phyloP scores from a whole-genome alignment of 345 rosid species.

The Rhodomyrtus tomentosa region DNA sequence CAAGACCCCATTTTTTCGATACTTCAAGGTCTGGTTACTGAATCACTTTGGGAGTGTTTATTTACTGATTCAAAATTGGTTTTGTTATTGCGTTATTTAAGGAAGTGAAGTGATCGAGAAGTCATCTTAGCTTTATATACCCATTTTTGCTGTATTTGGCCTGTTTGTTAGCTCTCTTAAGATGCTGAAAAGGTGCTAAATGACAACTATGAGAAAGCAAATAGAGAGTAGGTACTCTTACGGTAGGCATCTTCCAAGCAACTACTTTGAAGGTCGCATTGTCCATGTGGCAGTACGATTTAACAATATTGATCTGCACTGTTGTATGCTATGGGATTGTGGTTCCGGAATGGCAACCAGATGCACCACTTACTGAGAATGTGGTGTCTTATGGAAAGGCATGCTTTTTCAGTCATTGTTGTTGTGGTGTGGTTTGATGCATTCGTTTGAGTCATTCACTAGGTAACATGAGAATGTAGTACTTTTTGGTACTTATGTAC shows the following conservation, averaged over 20 bases:
- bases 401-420: not conserved
- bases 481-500: not conserved
- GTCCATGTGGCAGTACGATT: not conserved
- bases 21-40: conserved; percentile 57
- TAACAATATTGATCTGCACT: not conserved
- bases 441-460: not conserved
- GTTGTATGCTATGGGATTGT: not conserved
- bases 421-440: not conserved
- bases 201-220: not conserved
- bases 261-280: not conserved
- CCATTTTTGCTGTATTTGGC: not conserved
- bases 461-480: not conserved
- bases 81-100: not conserved
- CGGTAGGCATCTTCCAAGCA: not conserved
- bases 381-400: not conserved
- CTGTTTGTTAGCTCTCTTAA: not conserved
- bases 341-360: not conserved
- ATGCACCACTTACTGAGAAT: not conserved
- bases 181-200: not conserved
- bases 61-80: not conserved
- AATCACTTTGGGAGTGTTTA: not conserved
- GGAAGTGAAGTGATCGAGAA: not conserved
- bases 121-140: not conserved
- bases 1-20: conserved; percentile 67
- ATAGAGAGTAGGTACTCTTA: not conserved